These are phyloP conservation scores for Sherardia arvensis DNA, from an alignment of 257 asterid species.

Conservation along the genomic window DNA sequence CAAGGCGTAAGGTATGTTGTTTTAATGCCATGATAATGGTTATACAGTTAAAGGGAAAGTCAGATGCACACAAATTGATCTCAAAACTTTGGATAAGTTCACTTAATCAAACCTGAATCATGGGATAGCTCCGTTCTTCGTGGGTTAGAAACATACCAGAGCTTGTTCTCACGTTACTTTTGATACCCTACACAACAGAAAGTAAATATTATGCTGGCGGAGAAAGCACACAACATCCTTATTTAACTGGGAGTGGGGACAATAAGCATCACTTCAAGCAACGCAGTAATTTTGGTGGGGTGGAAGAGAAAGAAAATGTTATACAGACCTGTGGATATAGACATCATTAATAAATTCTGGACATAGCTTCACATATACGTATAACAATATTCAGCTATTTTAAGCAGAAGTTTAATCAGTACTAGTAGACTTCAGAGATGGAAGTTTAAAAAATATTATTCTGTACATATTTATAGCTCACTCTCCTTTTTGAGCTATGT, in stretches of 20 bases:
- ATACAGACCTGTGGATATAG: not conserved
- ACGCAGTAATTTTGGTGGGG: not conserved
- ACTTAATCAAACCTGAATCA: constrained; percentile 47
- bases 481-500: not conserved
- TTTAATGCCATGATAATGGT: not conserved
- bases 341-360: too few relatives aligned
- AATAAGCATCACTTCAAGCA: not conserved
- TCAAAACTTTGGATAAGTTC: not conserved
- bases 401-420: not conserved
- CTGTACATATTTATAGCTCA: not conserved
- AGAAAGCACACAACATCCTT: not conserved
- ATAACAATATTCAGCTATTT: not conserved
- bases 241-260: not conserved
- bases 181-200: constrained; percentile 43
- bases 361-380: not conserved
- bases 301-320: not conserved
- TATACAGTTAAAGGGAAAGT: not conserved
- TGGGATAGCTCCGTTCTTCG: constrained; percentile 57
- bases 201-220: not conserved
- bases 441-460: not conserved
- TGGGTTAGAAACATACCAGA: constrained; percentile 73
- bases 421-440: not conserved
- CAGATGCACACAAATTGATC: not conserved
- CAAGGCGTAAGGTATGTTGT: too few relatives aligned
- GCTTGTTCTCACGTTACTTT: constrained; percentile 71